Evolutionary conservation across 2,329 filamentous ascomycete species (phyloP).

Genomic region (Penicillium sp.): DNA sequence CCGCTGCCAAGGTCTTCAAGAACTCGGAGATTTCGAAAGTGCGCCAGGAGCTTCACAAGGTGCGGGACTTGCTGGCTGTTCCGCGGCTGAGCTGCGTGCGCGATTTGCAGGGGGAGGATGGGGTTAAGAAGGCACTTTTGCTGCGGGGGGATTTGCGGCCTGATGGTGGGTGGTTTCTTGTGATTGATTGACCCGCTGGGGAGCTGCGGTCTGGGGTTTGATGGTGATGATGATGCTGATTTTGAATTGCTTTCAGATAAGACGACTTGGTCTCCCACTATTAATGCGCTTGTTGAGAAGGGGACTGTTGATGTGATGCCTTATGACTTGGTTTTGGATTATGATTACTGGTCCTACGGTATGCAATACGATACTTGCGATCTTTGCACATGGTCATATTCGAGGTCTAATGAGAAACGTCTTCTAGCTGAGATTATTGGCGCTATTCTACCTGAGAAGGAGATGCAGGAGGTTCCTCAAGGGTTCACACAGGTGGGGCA

Average conservation of each 20-base stretch:
- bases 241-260: conserved; percentile 50
- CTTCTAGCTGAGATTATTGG: conserved; percentile 73
- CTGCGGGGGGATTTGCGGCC: conserved; percentile 39
- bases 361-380: conserved; percentile 29
- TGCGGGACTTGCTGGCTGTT: conserved; percentile 64
- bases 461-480: conserved; percentile 76
- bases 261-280: conserved; percentile 71
- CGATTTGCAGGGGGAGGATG: conserved; percentile 57
- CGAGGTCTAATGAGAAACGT: neutral
- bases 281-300: conserved; percentile 67
- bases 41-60: conserved; percentile 64
- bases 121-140: conserved; percentile 39
- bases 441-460: conserved; percentile 75
- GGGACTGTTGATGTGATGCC: conserved; percentile 71
- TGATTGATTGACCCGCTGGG: neutral
- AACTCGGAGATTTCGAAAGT: conserved; percentile 72
- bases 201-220: neutral
- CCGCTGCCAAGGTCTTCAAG: conserved; percentile 76
- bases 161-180: conserved; percentile 30
- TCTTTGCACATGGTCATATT: neutral
- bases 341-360: conserved; percentile 85
- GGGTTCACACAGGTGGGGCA: conserved; percentile 90
- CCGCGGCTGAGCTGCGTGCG: conserved; percentile 65
- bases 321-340: conserved; percentile 74
- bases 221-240: neutral